Evolutionary conservation across 768 basidiomycete genomes (phyloP), one percentile per base, ranked within the genome.

Genomic region (Pleurotus platypus): DNA sequence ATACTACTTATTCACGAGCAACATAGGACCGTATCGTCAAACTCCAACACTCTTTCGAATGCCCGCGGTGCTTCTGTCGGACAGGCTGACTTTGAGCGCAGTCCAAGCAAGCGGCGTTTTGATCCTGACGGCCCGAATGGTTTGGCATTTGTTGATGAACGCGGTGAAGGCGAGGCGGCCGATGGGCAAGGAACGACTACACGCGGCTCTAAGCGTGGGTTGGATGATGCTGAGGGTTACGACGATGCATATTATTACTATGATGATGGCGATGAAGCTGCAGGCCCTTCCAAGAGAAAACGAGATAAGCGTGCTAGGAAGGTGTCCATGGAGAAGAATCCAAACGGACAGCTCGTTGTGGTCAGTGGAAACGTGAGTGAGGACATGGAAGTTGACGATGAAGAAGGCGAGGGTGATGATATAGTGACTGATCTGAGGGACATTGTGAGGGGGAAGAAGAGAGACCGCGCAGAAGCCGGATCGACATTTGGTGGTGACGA

Each of bases 381-480:
- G 35, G 75, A 77, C 35, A 80, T 80, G 79, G 78, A 78, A 27
- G 70, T 77, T 42, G 79, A 81, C 51, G 72, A 73, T 20, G 67
- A 77, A 42, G 77, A 77, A 58, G 30, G 30, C 30, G 73, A 76
- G 18, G 51, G 38, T 11, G 75, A 71, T 49, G 80, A 81, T 61
- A 73, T 75, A 46, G 61, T 75, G 16, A 64, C 68, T 20, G 77
- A 76, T 50, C 67, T 77, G 48, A 67, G 63, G 55, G 69, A 70
- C 47, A 63, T 70, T 57, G 63, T 67, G 16, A 74, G 84, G 58
- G 88, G 89, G 46, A 88, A 81, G 76, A 92, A 92, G 72, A 84
- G 90, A 60, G 87, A 87, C 69, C 85, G 86, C 40, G 78, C 80
- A 5, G 87, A 89, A 65, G 87, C 87, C 55, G 89, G 81, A 5